Base-by-base conservation (phyloP, 768 basidiomycete species). In the Hortiboletus campestris region DNA sequence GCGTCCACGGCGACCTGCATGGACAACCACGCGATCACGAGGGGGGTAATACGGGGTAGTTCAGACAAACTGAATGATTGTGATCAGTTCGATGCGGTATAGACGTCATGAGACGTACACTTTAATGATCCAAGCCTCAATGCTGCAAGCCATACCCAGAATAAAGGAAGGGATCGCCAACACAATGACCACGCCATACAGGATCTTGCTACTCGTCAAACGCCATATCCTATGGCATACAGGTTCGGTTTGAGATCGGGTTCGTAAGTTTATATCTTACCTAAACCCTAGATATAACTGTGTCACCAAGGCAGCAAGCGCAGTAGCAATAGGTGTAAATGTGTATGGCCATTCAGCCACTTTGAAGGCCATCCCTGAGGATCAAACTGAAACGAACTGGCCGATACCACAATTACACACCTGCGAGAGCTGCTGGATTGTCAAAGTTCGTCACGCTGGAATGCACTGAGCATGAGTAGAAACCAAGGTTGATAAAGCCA, bases 311-410 rank as follows among this genome's bases (percentile, higher is more conserved):
- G 80, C 81, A 17, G 78, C 75, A 7, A 80, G 62, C 1, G 78
- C 68, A 7, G 75, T 80, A 6, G 75, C 78, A 20, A 75, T 66
- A 6, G 81, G 77, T 0, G 80, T 82, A 51, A 83, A 79, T 2
- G 78, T 75, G 44, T 80, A 78, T 2, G 76, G 77, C 80, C 81
- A 83, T n/a, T 66, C 66, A 49, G 74, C 74, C 38, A 64, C 78
- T 80, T 61, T 2, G 49, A 57, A 5, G 3, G 29, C 8, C 3
- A 11, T 60, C 13, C n/a, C n/a, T n/a, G n/a, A 59, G 40, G 10
- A 46, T 3, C 7, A 22, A 36, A 36, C 4, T 6, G 5, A 36
- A 44, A 13, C 6, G 34, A 25, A 35, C 14, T 31, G 16, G 2
- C 11, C 3, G 25, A 22, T 2, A n/a, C 2, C 19, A 51, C 1